Conservation (phyloP, 768 basidiomycete species). For the Serendipita vermifera region DNA sequence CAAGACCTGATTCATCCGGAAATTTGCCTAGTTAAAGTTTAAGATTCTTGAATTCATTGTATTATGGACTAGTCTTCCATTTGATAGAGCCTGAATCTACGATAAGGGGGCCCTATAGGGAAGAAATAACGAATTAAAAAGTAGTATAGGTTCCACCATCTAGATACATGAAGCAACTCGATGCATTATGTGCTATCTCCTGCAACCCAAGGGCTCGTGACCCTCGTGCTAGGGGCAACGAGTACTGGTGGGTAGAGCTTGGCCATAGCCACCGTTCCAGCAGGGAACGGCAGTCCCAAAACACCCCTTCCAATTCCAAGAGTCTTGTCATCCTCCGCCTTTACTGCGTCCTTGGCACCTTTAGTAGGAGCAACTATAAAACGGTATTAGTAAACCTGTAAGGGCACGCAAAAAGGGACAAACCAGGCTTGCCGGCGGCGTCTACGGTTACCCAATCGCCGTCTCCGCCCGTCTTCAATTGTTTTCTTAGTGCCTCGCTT, state of each 20-base stretch:
- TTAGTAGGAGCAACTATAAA: constrained; percentile 11
- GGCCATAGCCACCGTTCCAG: constrained; percentile 69
- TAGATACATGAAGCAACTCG: too few species aligned
- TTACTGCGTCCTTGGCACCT: constrained; percentile 19
- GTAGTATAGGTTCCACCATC: too few species aligned
- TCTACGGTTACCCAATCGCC: constrained; percentile 24
- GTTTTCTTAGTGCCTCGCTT: constrained; percentile 46
- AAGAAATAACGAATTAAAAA: too few species aligned
- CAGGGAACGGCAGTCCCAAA: constrained; percentile 80
- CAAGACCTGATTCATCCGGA: too few species aligned
- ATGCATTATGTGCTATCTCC: constrained; percentile 35
- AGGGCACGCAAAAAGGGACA: not conserved
- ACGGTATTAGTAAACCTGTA: not conserved
- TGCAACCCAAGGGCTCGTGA: constrained; percentile 63
- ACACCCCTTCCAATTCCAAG: constrained; percentile 60
- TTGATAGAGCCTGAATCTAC: too few species aligned
- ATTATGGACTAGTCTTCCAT: too few species aligned
- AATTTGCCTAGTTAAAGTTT: too few species aligned
- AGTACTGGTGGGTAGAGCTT: constrained; percentile 50
- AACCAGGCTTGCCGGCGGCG: not conserved
- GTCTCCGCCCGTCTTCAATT: constrained; percentile 57
- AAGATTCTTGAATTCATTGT: too few species aligned
- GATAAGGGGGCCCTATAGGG: too few species aligned
- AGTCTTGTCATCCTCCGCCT: constrained; percentile 17
- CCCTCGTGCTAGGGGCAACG: constrained; percentile 56